A percentile compares a stretch with the other conserved stretches of the same genome.
These are phyloP conservation scores for Entonaema liquescens DNA, from an alignment of 495 filamentous ascomycete species.

Conservation along the genomic window DNA sequence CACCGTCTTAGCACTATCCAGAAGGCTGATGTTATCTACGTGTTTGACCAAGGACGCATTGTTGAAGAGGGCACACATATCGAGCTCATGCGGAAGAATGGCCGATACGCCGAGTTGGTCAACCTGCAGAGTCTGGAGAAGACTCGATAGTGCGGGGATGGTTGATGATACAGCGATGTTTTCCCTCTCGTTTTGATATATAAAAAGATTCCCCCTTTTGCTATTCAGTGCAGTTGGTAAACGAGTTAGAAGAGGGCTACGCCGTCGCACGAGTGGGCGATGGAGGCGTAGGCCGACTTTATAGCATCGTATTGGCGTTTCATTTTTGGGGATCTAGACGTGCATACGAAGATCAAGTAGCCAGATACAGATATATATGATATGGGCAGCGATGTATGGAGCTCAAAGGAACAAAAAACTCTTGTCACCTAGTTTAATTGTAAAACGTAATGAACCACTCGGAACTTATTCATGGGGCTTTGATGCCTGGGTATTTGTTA, in stretches of 20 bases:
- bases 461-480: background rate
- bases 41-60: conserved; percentile 78
- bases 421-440: background rate
- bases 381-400: background rate
- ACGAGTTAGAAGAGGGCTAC: background rate
- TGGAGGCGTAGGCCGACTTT: background rate
- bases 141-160: conserved; percentile 39
- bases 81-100: conserved; percentile 70
- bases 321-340: background rate
- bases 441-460: background rate
- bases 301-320: conserved; percentile 5
- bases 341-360: background rate
- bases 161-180: background rate
- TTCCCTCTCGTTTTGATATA: background rate
- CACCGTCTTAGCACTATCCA: conserved; percentile 82
- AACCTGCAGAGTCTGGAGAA: conserved; percentile 81
- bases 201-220: background rate
- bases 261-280: background rate
- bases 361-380: background rate
- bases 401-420: background rate
- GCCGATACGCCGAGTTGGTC: conserved; percentile 80
- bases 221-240: background rate
- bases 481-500: too few relatives aligned
- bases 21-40: conserved; percentile 84
- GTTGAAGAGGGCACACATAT: conserved; percentile 77